Evolutionary conservation across 805 yeast species (phyloP), one percentile per base, ranked within the genome.

Genomic region (Wickerhamomyces subpelliculosus): DNA sequence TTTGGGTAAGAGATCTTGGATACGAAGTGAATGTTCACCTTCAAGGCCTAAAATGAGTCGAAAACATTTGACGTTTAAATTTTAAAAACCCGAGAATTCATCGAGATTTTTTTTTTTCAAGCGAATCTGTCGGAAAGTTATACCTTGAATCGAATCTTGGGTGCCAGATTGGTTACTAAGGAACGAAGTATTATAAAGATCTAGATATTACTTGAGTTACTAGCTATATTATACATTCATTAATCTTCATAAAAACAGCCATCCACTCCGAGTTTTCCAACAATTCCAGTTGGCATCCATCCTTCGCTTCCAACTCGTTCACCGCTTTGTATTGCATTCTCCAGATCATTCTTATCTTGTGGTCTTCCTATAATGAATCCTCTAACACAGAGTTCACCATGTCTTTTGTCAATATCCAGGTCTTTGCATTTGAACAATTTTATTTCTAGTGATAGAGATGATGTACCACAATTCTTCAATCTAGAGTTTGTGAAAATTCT

Each of bases 351-450:
- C 2, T 49, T 37, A 25, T 60, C 65, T 5, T 57, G 47, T 2
- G 70, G 69, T 46, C 69, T 78, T 0, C 88, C 87, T 18, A 83
- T 67, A 27, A 70, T 75, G 54, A 80, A 83, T 0, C 90, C 93
- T 39, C 90, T 63, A 2, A 74, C 62, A 43, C 68, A 64, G 5
- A 82, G 48, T 48, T 65, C 65, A 8, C 88, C 87, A 28, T 62
- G 61, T 26, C 62, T 61, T 20, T 63, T 61, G 3, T 52, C 60
- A 16, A 68, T 57, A 29, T 55, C 52, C 4, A 59, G 39, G 4
- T 52, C 62, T 0, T 27, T 27, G 3, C 58, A 54, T 37, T 61
- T 55, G 20, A 65, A 63, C 10, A 80, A 45, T 54, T 82, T 82
- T 21, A 77, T 63, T 42, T 83, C 90, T 36, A 78, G 41, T 3